Evolutionary conservation across 495 filamentous ascomycete species (phyloP), one percentile per base, ranked within the genome.

Genomic region (Aspergillus sparsus): DNA sequence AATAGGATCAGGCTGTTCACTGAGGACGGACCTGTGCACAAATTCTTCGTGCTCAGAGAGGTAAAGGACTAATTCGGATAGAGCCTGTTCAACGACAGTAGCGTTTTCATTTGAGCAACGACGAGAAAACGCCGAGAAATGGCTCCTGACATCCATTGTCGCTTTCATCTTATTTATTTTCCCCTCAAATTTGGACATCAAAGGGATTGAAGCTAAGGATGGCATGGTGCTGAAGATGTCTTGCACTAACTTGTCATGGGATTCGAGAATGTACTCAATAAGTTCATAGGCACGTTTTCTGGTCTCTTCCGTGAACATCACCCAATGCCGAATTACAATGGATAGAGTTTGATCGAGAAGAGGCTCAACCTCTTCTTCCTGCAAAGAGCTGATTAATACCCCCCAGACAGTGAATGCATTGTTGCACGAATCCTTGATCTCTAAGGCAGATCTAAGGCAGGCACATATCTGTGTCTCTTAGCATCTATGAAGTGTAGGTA

Each of bases 281-380:
- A 92, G 79, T 21, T 80, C 74, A 52, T 82, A 74, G 1, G 85
- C 86, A 47, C 74, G 77, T 8, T 78, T 62, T 62, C 82, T 86
- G 6, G 87, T 87, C 4, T 75, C 67, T 15, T 80, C 75, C 16
- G 86, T 81, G 55, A 97, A 87, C 2, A 60, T 78, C 0, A 76
- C 64, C 92, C 94, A 98, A 64, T 93, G 87, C 60, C 85, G 86
- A 12, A 89, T 83, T 41, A 98, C 84, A 55, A 96, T 86, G 31
- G 92, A 90, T 59, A 97, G 89, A 0, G 92, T 96, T 60, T 90
- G 89, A 63, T 96, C 91, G 15, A 98, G 73, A 53, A 96, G 78
- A 32, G 82, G 78, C 50, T 84, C 85, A n/a, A 95, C 77, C 62
- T 96, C 92, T 16, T 91, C 87, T 61, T 89, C 86, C 5, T 87